phyloP scores from a whole-genome alignment of 78 protist species.

The Dictyostelium discoideum region dicty_2.7 NC_007088.5:4534501-4535000 shows the following conservation, averaged over 20 bases:
- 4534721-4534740: constrained; percentile 94
- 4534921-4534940: constrained; percentile 65
- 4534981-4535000: background rate
- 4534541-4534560: constrained; percentile 90
- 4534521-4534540: constrained; percentile 83
- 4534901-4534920: constrained; percentile 87
- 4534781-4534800: constrained; percentile 80
- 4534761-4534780: constrained; percentile 90
- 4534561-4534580: constrained; percentile 94
- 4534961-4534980: constrained; percentile 24
- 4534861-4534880: constrained; percentile 85
- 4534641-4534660: constrained; percentile 89
- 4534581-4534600: constrained; percentile 88
- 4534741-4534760: constrained; percentile 96
- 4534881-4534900: constrained; percentile 85
- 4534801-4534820: constrained; percentile 74
- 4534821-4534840: constrained; percentile 86
- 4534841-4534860: constrained; percentile 88
- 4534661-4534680: constrained; percentile 91
- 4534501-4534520: constrained; percentile 69
- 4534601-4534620: constrained; percentile 83
- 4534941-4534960: constrained; percentile 78
- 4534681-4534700: constrained; percentile 89
- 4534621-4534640: constrained; percentile 83
- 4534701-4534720: constrained; percentile 57